Conservation (phyloP, 495 filamentous ascomycete species). For the Daldinia decipiens region DNA sequence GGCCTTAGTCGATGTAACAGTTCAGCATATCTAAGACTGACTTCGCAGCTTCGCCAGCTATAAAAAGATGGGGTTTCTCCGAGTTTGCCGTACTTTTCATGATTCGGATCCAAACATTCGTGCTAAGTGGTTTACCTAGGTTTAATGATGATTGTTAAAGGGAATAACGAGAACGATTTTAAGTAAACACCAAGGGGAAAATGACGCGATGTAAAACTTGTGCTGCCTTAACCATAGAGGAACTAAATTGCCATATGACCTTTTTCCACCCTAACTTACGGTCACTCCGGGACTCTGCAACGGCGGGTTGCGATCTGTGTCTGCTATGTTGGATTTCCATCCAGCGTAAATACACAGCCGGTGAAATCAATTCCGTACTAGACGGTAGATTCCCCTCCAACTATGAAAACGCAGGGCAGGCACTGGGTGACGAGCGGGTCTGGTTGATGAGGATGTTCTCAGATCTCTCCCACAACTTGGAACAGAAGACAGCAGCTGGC, state of each 20-base stretch:
- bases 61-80: background rate
- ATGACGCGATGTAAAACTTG: slow-evolving; percentile 30
- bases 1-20: background rate
- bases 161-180: background rate
- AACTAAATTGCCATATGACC: background rate
- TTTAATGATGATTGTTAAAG: background rate
- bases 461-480: slow-evolving; percentile 1
- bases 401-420: background rate
- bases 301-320: slow-evolving; percentile 31
- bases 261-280: slow-evolving; percentile 27
- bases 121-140: background rate
- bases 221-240: slow-evolving; percentile 24
- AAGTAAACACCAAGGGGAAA: background rate
- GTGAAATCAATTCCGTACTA: slow-evolving; percentile 20
- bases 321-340: slow-evolving; percentile 24
- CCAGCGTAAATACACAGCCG: background rate
- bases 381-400: slow-evolving; percentile 2
- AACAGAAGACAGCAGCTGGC: background rate
- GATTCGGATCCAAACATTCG: background rate
- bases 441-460: slow-evolving; percentile 18
- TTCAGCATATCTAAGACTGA: background rate
- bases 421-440: slow-evolving; percentile 23
- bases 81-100: background rate
- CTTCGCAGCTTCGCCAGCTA: background rate
- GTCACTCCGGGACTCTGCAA: slow-evolving; percentile 30